Evolutionary conservation across 2,329 filamentous ascomycete species (phyloP).

Genomic region (Alternaria tenuissima): DNA sequence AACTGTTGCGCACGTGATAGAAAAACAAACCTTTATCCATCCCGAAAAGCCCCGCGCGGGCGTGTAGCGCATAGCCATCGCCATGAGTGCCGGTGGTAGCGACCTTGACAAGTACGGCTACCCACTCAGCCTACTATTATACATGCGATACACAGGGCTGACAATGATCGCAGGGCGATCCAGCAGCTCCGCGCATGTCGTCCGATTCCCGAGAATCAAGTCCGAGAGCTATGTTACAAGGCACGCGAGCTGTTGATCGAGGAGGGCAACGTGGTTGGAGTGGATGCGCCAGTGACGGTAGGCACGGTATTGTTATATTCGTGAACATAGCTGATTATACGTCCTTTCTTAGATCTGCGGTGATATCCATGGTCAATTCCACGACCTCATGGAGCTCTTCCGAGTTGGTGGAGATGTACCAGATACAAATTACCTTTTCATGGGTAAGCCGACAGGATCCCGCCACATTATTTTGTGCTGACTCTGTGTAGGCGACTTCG

Average conservation of each 20-base stretch:
- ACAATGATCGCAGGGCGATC: slow-evolving; percentile 73
- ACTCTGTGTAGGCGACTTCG: slow-evolving; percentile 78
- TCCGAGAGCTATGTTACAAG: slow-evolving; percentile 96
- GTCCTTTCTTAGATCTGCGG: slow-evolving; percentile 65
- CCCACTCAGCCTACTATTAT: slow-evolving; percentile 16
- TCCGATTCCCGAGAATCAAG: slow-evolving; percentile 93
- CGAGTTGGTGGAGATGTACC: slow-evolving; percentile 91
- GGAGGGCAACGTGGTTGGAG: slow-evolving; percentile 95
- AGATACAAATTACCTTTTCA: slow-evolving; percentile 96
- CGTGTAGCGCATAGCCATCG: slow-evolving; percentile 24
- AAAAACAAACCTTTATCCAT: neutral
- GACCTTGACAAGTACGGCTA: slow-evolving; percentile 83
- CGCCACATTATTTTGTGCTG: neutral
- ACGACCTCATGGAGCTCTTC: slow-evolving; percentile 96
- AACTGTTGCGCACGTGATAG: slow-evolving; percentile 4
- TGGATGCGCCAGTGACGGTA: slow-evolving; percentile 93
- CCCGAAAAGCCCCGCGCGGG: slow-evolving; percentile 19
- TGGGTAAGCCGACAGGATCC: slow-evolving; percentile 68
- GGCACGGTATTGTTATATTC: slow-evolving; percentile 24
- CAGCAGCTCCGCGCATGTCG: slow-evolving; percentile 94
- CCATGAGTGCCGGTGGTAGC: slow-evolving; percentile 70
- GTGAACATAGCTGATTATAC: slow-evolving; percentile 9
- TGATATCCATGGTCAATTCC: slow-evolving; percentile 96
- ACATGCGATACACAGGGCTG: slow-evolving; percentile 13
- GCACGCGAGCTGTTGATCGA: slow-evolving; percentile 95